Evolutionary conservation across 208 protist species (phyloP), one percentile per base, ranked within the genome.

Genomic region (Kentomonas sorsogonicus): DNA sequence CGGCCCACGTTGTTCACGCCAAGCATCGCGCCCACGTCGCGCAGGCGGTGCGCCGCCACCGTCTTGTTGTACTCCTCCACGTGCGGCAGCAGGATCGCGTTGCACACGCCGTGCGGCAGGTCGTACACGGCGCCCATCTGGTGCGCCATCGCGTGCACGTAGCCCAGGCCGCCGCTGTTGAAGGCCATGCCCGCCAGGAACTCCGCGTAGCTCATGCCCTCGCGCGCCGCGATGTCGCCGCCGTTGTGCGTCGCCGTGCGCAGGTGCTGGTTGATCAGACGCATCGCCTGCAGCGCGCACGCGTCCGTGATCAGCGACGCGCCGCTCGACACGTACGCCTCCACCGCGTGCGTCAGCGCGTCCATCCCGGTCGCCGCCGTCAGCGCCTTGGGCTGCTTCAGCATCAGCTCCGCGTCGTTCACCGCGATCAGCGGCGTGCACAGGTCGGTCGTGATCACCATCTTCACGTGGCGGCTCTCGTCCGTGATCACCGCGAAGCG

Each of bases 321-420:
- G 31, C 50, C 76, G 34, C 70, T 66, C 15, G 77, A 83, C 33
- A 78, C 67, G 64, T 94, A 95, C 16, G 86, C 73, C 73, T 97
- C 89, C 44, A 95, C 81, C 10, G 87, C 77, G 65, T 97, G 91
- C 33, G 83, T 90, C 26, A 96, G 79, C 25, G 86, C 89, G 55
- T 97, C 91, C 74, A 96, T 85, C 38, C 91, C 91, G 36, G 88
- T 94, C n/a, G 82, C 78, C n/a, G 91, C 84, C 23, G 86, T 86
- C 25, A 95, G 67, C 34, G 74, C 51, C 59, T 76, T 74, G 9
- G 91, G 89, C 68, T 89, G 69, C 51, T 83, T 76, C 54, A 91
- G 54, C 65, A 83, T 92, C 58, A 96, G 66, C 30, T 77, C 53
- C 18, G 85, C 68, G 36, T 94, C 89, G 58, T 87, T 77, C 18